Base-by-base conservation (phyloP, 2,329 filamentous ascomycete species). In the Arthrobotrys iridis region DNA sequence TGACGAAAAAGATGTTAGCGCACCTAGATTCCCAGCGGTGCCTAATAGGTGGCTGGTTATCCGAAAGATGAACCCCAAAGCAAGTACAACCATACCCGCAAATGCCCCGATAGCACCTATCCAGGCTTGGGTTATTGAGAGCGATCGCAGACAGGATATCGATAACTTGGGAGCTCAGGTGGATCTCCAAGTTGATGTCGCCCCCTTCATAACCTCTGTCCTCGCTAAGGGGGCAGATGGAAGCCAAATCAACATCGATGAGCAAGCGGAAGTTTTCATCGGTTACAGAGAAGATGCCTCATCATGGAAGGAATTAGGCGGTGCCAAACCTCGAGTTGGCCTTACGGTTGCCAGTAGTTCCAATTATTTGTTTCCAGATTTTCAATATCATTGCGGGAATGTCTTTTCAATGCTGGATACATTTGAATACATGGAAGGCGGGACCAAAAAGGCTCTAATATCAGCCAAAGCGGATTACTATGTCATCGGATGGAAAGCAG, bases 211-310 rank as follows among this genome's bases (percentile, higher is more conserved):
- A 5, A 48, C 65, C 0, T 79, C 43, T 2, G 10, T 46, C 11
- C 22, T 46, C n/a, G n/a, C n/a, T n/a, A n/a, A 26, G 20, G 15
- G 15, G 22, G n/a, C 6, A 46, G 78, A 1, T 15, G 66, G 3
- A 50, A 33, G 48, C 50, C 3, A 45, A 15, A 28, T 73, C 20
- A 75, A 76, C 33, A 79, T 83, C n/a, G 60, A 80, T 0, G 41
- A 80, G 43, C 83, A 85, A 72, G 83, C 83, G 2, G 83, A 84
- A 68, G 78, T 83, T 5, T 84, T 84, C 72, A 82, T 85, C 30
- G 84, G 84, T 0, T 60, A 78, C 4, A 82, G 82, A 73, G 78
- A 59, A 0, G 43, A 55, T 2, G 57, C 77, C 3, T 22, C 43
- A 1, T 35, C 67, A 1, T 81, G 80, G 79, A 67, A 45, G 2